These are phyloP conservation scores for Suillus tomentosus DNA, from an alignment of 768 basidiomycete species.

Conservation along the genomic window DNA sequence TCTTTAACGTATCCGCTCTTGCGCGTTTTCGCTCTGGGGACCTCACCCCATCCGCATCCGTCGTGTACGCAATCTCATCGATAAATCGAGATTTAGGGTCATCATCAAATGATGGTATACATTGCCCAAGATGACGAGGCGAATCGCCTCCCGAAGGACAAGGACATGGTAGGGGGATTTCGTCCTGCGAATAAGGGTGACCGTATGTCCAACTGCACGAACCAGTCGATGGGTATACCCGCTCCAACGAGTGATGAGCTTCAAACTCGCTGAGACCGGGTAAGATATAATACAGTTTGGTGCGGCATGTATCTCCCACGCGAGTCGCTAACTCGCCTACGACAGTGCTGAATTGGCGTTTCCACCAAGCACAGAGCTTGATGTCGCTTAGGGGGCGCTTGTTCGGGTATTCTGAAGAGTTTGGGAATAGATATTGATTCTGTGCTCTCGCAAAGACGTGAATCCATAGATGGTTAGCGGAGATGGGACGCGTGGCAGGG, in stretches of 20 bases:
- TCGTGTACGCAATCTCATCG: slow-evolving; percentile 83
- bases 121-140: slow-evolving; percentile 53
- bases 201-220: slow-evolving; percentile 66
- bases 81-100: slow-evolving; percentile 95
- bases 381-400: slow-evolving; percentile 80
- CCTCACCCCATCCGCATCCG: slow-evolving; percentile 55
- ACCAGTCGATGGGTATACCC: slow-evolving; percentile 29
- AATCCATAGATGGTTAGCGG: slow-evolving; percentile 65
- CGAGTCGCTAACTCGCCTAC: slow-evolving; percentile 40
- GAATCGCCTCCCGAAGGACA: slow-evolving; percentile 44
- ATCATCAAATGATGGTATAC: slow-evolving; percentile 92
- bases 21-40: slow-evolving; percentile 65
- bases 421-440: slow-evolving; percentile 91
- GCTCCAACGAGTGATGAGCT: slow-evolving; percentile 58
- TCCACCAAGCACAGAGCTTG: slow-evolving; percentile 93
- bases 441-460: slow-evolving; percentile 92
- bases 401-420: slow-evolving; percentile 65
- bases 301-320: neutral
- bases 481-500: slow-evolving; percentile 60
- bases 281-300: slow-evolving; percentile 59
- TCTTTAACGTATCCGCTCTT: slow-evolving; percentile 29
- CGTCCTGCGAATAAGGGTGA: slow-evolving; percentile 65
- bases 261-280: slow-evolving; percentile 73
- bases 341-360: slow-evolving; percentile 63
- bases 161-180: slow-evolving; percentile 46